Evolutionary conservation across 257 asterid genomes (phyloP), one percentile per base, ranked within the genome.

Genomic region (Orobanche coerulescens): DNA sequence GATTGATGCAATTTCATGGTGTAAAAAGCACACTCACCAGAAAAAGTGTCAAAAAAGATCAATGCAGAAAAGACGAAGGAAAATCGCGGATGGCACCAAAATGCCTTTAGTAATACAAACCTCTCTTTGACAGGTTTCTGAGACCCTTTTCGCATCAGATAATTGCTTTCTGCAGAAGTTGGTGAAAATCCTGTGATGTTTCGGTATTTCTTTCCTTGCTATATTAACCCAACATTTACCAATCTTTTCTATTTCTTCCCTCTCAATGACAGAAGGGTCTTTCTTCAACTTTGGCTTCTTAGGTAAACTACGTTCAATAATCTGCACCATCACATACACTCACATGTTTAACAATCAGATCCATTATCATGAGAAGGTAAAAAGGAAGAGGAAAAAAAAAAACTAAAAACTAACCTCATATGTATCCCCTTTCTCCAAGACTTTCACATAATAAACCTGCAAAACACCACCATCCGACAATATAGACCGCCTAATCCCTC

Each of bases 41-140:
- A 61, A 25, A 22, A 34, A 39, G 63, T 25, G 31, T 31, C 30
- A 47, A 66, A 40, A 28, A 28, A 66, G 59, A 19, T 39, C 40
- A 14, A 25, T 34, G 64, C 39, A 10, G 43, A 54, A 61, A 30
- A 12, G 24, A 43, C n/a, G 31, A 0, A 65, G 14, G 53, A 66
- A 55, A 68, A 68, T 6, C 42, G 43, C 23, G 44, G 7, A 52
- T 48, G 26, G 62, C 14, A 30, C 33, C 18, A 26, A 47, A 12
- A 50, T 18, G 46, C 20, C 51, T 33, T 26, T 46, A 67, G 34
- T 19, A 49, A 25, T 40, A 62, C 77, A 47, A 78, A 86, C 97
- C 90, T 93, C 99, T 86, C 96, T 86, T 81, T 89, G 99, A 80
- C 99, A 93, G 63, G 77, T 69, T 66, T 93, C 99, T 20, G 95